Evolutionary conservation across 1,139 yeast genomes (phyloP).

Genomic region (Oligophagozyma castellii): DNA sequence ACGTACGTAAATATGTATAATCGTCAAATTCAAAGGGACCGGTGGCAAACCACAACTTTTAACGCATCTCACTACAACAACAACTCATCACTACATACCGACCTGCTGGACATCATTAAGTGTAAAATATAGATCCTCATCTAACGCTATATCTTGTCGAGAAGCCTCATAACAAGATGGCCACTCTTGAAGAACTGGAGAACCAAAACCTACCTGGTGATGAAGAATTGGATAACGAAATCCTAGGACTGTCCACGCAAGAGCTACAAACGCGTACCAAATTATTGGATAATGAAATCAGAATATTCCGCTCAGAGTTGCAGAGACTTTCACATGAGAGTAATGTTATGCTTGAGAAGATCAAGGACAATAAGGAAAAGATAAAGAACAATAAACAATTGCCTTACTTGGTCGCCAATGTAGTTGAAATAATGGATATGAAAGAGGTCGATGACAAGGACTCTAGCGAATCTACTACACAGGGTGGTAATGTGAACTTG

Average conservation of each 20-base stretch:
- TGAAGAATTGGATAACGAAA: conserved; percentile 64
- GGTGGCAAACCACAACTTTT: no score
- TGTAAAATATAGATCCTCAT: no score
- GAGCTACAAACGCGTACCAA: conserved; percentile 81
- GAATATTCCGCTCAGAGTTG: conserved; percentile 85
- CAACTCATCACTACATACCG: no score
- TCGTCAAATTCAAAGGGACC: no score
- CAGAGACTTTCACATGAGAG: conserved; percentile 88
- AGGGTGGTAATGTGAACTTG: conserved; percentile 90
- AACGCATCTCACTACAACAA: no score
- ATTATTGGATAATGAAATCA: conserved; percentile 85
- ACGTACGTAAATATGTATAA: no score
- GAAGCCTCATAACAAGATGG: conserved; percentile 39
- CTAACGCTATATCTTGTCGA: no score
- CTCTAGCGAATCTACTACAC: conserved; percentile 45
- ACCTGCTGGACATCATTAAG: no score
- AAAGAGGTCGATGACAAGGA: conserved; percentile 64
- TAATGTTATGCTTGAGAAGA: conserved; percentile 82
- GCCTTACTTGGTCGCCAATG: conserved; percentile 96
- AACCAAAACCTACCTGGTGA: conserved; percentile 31
- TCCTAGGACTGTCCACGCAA: conserved; percentile 60
- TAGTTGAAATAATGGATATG: conserved; percentile 84
- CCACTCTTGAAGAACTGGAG: conserved; percentile 59
- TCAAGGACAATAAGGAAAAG: conserved; percentile 92
- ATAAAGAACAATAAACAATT: conserved; percentile 90